A percentile compares a stretch with the other conserved stretches of the same genome.
These are phyloP conservation scores for Mariannaea elegans DNA, from an alignment of 2,329 filamentous ascomycete species.

Conservation along the genomic window DNA sequence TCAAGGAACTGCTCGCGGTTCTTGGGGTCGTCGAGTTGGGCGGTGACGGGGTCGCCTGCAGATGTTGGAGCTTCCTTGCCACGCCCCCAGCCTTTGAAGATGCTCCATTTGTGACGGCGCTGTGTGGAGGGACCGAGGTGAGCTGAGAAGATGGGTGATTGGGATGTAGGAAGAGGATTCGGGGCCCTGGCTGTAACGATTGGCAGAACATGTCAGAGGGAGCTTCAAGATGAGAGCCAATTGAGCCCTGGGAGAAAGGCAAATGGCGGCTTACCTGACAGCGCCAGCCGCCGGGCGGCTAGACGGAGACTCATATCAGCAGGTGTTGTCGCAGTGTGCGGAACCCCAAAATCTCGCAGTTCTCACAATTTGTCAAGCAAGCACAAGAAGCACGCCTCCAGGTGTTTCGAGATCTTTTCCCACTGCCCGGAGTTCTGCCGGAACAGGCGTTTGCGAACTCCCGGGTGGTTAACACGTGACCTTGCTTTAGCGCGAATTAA, in stretches of 20 bases:
- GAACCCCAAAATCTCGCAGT: conserved; percentile 31
- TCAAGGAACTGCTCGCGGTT: conserved; percentile 53
- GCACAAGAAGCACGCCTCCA: conserved; percentile 3
- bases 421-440: conserved; percentile 38
- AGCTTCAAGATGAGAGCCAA: conserved; percentile 23
- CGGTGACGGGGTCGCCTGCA: conserved; percentile 33
- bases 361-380: conserved; percentile 28
- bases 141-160: conserved; percentile 27
- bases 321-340: conserved; percentile 30
- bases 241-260: conserved; percentile 20
- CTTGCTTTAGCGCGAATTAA: conserved; percentile 46
- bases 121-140: conserved; percentile 35
- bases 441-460: neutral
- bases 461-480: conserved; percentile 33
- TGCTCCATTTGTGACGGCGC: conserved; percentile 54
- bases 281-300: conserved; percentile 68
- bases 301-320: conserved; percentile 70
- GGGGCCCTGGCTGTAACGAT: conserved; percentile 33
- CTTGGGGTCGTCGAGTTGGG: conserved; percentile 54
- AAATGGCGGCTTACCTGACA: conserved; percentile 60
- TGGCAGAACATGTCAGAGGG: conserved; percentile 23
- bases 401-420: conserved; percentile 40
- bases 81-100: conserved; percentile 50
- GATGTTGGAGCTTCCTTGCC: conserved; percentile 45
- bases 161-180: conserved; percentile 28